A percentile compares a stretch with the other conserved stretches of the same genome.
Conservation (phyloP, 345 rosid genomes). For the Eucalyptus camaldulensis region DNA sequence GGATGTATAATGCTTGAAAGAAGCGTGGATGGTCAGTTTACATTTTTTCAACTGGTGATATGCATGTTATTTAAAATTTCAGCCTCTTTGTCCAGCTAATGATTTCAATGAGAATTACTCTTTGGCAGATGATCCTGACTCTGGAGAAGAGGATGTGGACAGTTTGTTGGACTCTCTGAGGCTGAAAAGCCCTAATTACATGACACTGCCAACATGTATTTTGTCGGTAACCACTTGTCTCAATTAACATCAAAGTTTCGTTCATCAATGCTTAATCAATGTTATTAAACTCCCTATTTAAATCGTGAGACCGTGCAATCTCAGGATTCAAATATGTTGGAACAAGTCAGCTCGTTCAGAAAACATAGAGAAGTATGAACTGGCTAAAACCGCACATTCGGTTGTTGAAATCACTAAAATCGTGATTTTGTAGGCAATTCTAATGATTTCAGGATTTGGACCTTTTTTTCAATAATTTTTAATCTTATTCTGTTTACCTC, state of each 20-base stretch:
- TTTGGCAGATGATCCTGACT: conserved; percentile 16
- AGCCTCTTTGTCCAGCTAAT: background rate
- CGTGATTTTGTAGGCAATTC: background rate
- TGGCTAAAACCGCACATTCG: background rate
- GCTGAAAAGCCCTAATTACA: conserved; percentile 32
- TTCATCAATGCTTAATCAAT: background rate
- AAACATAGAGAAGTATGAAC: background rate
- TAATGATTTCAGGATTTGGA: background rate
- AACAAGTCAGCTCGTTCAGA: background rate
- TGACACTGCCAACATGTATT: conserved; percentile 29
- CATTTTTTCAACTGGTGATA: background rate
- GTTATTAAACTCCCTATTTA: background rate
- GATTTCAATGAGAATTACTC: background rate
- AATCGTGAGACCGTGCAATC: background rate
- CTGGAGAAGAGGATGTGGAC: conserved; percentile 54
- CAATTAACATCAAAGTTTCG: background rate
- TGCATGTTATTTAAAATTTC: background rate
- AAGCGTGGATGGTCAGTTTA: conserved; percentile 36
- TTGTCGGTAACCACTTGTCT: background rate
- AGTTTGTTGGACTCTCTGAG: conserved; percentile 39
- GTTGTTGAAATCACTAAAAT: background rate
- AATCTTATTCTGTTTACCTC: background rate
- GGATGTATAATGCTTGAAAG: conserved; percentile 92
- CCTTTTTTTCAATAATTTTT: background rate
- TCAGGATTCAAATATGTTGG: background rate